Conservation (phyloP, 768 basidiomycete species). For the Pulveroboletus sp. region DNA sequence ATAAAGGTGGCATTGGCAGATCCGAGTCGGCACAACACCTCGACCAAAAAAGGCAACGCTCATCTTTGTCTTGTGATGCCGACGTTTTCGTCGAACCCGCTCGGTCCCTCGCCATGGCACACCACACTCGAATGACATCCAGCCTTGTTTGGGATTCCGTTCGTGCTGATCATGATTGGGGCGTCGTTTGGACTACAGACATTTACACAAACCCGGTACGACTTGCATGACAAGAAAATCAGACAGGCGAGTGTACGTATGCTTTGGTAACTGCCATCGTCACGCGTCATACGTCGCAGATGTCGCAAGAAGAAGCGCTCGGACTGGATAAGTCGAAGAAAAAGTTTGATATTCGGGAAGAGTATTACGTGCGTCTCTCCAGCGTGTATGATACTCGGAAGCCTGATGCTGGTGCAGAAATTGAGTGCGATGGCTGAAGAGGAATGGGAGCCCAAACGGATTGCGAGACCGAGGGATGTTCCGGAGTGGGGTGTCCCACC, state of each 20-base stretch:
- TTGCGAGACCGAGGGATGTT: slow-evolving; percentile 79
- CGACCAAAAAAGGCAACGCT: slow-evolving; percentile 17
- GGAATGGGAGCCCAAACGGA: slow-evolving; percentile 86
- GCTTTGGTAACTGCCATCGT: not conserved
- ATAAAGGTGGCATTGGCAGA: not conserved
- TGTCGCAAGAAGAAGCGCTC: slow-evolving; percentile 78
- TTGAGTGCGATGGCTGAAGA: slow-evolving; percentile 60
- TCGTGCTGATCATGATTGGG: slow-evolving; percentile 79
- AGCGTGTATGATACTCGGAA: no score
- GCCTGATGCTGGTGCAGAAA: slow-evolving; percentile 39
- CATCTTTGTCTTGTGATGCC: slow-evolving; percentile 32
- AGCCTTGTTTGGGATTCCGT: slow-evolving; percentile 80
- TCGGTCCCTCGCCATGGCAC: slow-evolving; percentile 11
- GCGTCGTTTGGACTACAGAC: slow-evolving; percentile 81
- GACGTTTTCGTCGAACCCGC: slow-evolving; percentile 48
- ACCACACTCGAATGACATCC: slow-evolving; percentile 60
- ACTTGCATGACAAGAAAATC: slow-evolving; percentile 79
- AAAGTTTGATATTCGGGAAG: slow-evolving; percentile 90
- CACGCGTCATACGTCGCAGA: slow-evolving; percentile 35
- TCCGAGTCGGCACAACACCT: not conserved
- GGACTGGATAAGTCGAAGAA: slow-evolving; percentile 66
- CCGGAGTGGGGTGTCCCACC: slow-evolving; percentile 93
- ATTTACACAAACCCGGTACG: slow-evolving; percentile 90
- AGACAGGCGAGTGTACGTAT: slow-evolving; percentile 48
- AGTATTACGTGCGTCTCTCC: slow-evolving; percentile 85